A percentile compares a stretch with the other conserved stretches of the same genome.
Conservation (phyloP, 441 rosid species). For the Theobroma grandiflorum region DNA sequence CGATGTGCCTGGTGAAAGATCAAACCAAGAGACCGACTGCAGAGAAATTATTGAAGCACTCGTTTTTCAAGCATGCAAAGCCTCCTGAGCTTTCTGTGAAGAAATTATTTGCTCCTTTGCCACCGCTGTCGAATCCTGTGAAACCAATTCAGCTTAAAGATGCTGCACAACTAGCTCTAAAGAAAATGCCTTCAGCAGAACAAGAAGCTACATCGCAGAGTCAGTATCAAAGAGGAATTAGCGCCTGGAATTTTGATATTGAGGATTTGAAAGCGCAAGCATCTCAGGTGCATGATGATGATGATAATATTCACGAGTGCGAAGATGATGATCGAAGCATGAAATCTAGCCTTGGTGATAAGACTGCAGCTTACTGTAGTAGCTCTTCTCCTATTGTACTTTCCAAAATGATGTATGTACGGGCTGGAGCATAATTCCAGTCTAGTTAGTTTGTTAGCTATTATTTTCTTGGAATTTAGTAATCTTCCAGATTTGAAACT, state of each 20-base stretch:
- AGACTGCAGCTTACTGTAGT: slow-evolving; percentile 38
- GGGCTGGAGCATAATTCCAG: no score
- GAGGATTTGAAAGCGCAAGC: slow-evolving; percentile 95
- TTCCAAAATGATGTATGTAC: no score
- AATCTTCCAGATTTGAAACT: no score
- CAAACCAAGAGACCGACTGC: no score
- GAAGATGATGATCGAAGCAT: slow-evolving; percentile 58
- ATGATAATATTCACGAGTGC: slow-evolving; percentile 8
- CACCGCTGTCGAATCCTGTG: slow-evolving; percentile 88
- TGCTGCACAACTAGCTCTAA: slow-evolving; percentile 85
- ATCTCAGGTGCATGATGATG: slow-evolving; percentile 61
- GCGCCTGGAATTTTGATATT: slow-evolving; percentile 97
- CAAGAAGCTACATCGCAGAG: neutral
- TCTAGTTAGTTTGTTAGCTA: no score
- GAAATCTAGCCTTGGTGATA: slow-evolving; percentile 40
- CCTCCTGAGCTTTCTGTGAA: slow-evolving; percentile 87
- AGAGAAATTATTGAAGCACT: no score
- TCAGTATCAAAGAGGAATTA: slow-evolving; percentile 55
- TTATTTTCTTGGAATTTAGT: no score
- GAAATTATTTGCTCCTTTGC: slow-evolving; percentile 74
- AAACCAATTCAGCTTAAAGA: slow-evolving; percentile 95
- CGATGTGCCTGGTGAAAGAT: no score
- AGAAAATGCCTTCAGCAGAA: slow-evolving; percentile 87
- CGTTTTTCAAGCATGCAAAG: slow-evolving; percentile 42
- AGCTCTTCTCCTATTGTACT: no score